Evolutionary conservation across 2,329 filamentous ascomycete species (phyloP), one percentile per base, ranked within the genome.

Genomic region (Chaetomium sp.): DNA sequence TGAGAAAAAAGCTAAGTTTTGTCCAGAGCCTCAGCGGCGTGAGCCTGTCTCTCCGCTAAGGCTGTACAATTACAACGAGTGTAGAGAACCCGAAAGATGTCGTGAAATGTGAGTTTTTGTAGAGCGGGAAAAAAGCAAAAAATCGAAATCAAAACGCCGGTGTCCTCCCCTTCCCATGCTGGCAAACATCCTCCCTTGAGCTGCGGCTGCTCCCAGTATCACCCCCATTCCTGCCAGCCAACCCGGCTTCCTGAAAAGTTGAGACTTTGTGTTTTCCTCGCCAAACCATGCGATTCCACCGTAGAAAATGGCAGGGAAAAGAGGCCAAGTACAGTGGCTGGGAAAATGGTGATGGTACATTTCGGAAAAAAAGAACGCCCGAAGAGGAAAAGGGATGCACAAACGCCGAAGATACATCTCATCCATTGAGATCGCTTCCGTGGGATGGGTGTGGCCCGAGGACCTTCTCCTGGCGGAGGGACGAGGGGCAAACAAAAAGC

Each of bases 341-440:
- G 62, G 66, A 69, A 54, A 51, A 43, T 36, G 19, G 19, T 62
- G 50, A 42, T 61, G 54, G 44, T 64, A 63, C 59, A 61, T 63
- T 66, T 63, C 19, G 3, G 19, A 27, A 27, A 27, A 27, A 27
- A 27, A 27, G 19, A 27, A 27, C 19, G 19, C 19, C 19, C 66
- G 65, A 65, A 11, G 7, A 12, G 14, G 32, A 27, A 64, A 64
- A 68, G 27, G 35, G 27, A 64, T 67, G 68, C 59, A 55, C 37
- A 68, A 69, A 69, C 61, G 62, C 61, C 55, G 41, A 48, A 60
- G 58, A 59, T 50, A 57, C 49, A 53, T 50, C 51, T 55, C 19
- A 45, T 54, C 45, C 57, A 50, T 55, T 59, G 45, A 14, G 4
- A 40, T 37, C 49, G 52, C 38, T 10, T 11, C 32, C 33, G 45